Percentiles rank a stretch among this genome's conserved stretches.
Conservation (phyloP, 1,284 basidiomycete species). For the Leccinum pachyderme region DNA sequence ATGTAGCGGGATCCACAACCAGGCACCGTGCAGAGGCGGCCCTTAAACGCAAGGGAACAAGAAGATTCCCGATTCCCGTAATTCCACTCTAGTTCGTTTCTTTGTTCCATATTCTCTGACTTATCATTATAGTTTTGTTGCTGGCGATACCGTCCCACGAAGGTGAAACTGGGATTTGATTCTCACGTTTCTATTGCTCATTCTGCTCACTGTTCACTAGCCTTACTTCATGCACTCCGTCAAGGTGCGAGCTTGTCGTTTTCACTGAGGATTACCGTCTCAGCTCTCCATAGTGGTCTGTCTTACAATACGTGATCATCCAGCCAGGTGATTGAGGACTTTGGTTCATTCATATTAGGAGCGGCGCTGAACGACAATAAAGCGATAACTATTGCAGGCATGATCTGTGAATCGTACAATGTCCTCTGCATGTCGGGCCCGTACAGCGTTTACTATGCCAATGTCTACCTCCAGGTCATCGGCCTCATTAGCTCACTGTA, state of each 20-base stretch:
- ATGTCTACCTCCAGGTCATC: conserved; percentile 67
- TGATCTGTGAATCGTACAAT: conserved; percentile 65
- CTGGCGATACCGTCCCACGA: conserved; percentile 79
- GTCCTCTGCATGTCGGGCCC: conserved; percentile 67
- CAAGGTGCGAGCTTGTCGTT: conserved; percentile 48
- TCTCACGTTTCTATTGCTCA: background rate
- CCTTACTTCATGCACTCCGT: conserved; percentile 87
- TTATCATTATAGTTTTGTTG: conserved; percentile 54
- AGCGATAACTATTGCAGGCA: conserved; percentile 62
- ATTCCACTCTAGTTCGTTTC: background rate
- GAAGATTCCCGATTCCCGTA: conserved; percentile 70
- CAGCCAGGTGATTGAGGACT: conserved; percentile 52
- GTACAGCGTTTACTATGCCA: conserved; percentile 63
- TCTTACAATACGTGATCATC: conserved; percentile 81
- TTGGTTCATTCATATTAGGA: conserved; percentile 28
- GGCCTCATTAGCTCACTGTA: conserved; percentile 78
- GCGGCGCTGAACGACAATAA: conserved; percentile 19
- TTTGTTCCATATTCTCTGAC: background rate
- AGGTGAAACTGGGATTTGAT: conserved; percentile 41
- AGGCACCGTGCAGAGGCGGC: conserved; percentile 63
- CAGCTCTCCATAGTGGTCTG: conserved; percentile 57
- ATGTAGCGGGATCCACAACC: conserved; percentile 67
- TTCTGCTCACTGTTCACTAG: conserved; percentile 31
- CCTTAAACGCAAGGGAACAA: conserved; percentile 78
- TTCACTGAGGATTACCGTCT: background rate